Evolutionary conservation across 352 stramenopile genomes (phyloP).

Genomic region (Globisporangium viniferum): DNA sequence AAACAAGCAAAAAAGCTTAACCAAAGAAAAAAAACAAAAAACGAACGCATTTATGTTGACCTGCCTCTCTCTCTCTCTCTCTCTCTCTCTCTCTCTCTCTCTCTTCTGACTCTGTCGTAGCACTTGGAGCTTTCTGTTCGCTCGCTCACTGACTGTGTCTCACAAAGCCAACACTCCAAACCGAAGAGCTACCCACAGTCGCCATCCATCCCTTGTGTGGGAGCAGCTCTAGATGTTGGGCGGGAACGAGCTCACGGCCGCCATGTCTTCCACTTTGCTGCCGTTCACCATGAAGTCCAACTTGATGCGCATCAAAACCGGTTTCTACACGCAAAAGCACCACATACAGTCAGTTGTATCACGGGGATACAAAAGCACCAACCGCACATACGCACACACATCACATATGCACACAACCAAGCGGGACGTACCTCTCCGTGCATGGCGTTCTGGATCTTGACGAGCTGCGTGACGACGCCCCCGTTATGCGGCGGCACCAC

Average conservation of each 20-base stretch:
- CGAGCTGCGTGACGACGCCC: slow-evolving; percentile 90
- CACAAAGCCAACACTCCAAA: neutral
- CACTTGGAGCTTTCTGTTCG: neutral
- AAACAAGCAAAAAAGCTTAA: slow-evolving; percentile 9
- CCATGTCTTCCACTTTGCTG: slow-evolving; percentile 85
- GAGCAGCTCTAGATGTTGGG: slow-evolving; percentile 47
- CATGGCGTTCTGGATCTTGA: slow-evolving; percentile 96
- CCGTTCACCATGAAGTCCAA: slow-evolving; percentile 83
- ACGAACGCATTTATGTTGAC: slow-evolving; percentile 17
- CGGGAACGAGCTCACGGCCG: slow-evolving; percentile 73
- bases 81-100: neutral
- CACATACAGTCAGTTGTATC: neutral
- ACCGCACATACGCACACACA: neutral
- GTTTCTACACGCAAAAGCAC: slow-evolving; percentile 56
- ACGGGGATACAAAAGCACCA: neutral
- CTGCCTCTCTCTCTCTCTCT: neutral
- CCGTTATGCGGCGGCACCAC: slow-evolving; percentile 83
- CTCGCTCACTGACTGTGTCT: neutral
- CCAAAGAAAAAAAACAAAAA: slow-evolving; percentile 1
- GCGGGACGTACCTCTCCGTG: slow-evolving; percentile 76
- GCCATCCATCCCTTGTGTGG: neutral
- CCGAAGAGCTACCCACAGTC: neutral
- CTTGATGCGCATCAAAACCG: slow-evolving; percentile 82
- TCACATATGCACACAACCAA: neutral
- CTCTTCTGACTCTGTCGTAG: neutral